Evolutionary conservation across 2,329 filamentous ascomycete genomes (phyloP).

Genomic region (Fusarium sp.): DNA sequence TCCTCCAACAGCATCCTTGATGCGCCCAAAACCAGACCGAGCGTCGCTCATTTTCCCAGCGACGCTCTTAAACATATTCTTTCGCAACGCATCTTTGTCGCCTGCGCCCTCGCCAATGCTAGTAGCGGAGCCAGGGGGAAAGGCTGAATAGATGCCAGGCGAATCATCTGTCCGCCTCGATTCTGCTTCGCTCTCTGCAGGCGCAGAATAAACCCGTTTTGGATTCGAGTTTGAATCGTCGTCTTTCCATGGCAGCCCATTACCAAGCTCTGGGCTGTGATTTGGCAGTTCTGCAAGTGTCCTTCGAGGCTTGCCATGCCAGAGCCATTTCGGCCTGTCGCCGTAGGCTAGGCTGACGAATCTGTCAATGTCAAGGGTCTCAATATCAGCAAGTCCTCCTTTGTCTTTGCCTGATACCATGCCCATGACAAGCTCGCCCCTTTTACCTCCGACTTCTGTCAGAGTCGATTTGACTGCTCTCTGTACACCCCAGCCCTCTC

Average conservation of each 20-base stretch:
- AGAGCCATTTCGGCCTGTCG: conserved; percentile 91
- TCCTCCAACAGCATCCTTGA: conserved; percentile 84
- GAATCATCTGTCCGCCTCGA: conserved; percentile 58
- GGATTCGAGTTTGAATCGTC: conserved; percentile 52
- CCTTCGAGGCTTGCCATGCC: conserved; percentile 89
- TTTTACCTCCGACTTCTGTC: conserved; percentile 91
- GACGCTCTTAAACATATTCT: conserved; percentile 80
- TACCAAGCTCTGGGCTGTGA: conserved; percentile 57
- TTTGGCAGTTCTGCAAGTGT: conserved; percentile 59
- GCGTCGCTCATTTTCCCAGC: conserved; percentile 83
- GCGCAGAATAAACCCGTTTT: conserved; percentile 62
- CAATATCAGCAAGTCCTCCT: conserved; percentile 89
- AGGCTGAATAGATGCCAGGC: conserved; percentile 54
- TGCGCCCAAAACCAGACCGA: conserved; percentile 82
- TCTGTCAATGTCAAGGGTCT: conserved; percentile 88
- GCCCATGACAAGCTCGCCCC: conserved; percentile 94
- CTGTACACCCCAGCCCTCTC: conserved; percentile 92
- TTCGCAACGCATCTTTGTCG: conserved; percentile 69
- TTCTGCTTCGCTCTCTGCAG: conserved; percentile 63
- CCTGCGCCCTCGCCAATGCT: conserved; percentile 59
- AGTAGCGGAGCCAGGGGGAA: conserved; percentile 57
- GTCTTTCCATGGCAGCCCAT: conserved; percentile 67
- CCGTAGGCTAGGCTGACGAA: conserved; percentile 84
- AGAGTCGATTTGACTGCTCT: conserved; percentile 96
- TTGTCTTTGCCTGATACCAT: conserved; percentile 90